Evolutionary conservation across 768 basidiomycete species (phyloP).

Genomic region (Psilocybe cubensis): DNA sequence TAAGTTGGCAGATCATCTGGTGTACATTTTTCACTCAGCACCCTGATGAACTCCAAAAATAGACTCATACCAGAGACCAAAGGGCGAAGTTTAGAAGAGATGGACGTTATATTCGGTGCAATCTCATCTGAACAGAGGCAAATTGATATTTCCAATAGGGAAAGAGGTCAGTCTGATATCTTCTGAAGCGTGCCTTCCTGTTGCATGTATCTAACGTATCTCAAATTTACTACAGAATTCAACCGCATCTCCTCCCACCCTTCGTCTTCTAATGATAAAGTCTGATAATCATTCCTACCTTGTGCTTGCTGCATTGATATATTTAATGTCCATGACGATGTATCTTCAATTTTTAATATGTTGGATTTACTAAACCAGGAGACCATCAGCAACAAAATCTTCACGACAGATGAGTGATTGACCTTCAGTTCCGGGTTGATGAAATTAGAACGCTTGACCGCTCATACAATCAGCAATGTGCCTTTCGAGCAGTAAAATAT

Average conservation of each 20-base stretch:
- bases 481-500: too few relatives aligned
- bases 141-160: constrained; percentile 51
- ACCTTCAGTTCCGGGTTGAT: too few relatives aligned
- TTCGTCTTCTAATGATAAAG: constrained; percentile 9
- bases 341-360: background rate
- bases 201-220: background rate
- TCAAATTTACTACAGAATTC: constrained; percentile 5
- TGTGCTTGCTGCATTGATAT: too few relatives aligned
- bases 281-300: constrained; percentile 2
- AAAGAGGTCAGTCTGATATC: constrained; percentile 21
- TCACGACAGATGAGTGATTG: too few relatives aligned
- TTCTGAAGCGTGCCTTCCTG: background rate
- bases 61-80: constrained; percentile 68
- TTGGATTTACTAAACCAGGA: too few relatives aligned
- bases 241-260: constrained; percentile 10
- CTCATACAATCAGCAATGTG: too few relatives aligned
- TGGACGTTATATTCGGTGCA: constrained; percentile 60
- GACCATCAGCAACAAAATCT: too few relatives aligned
- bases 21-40: background rate
- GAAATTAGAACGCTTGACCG: too few relatives aligned
- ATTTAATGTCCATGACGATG: background rate
- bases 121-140: constrained; percentile 57
- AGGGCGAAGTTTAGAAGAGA: constrained; percentile 56
- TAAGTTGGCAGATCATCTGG: constrained; percentile 30
- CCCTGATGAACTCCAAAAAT: background rate